Percentiles rank a stretch among this genome's conserved stretches.
phyloP scores from a whole-genome alignment of 2,329 filamentous ascomycete genomes.

The Epicoccum sorghinum region DNA sequence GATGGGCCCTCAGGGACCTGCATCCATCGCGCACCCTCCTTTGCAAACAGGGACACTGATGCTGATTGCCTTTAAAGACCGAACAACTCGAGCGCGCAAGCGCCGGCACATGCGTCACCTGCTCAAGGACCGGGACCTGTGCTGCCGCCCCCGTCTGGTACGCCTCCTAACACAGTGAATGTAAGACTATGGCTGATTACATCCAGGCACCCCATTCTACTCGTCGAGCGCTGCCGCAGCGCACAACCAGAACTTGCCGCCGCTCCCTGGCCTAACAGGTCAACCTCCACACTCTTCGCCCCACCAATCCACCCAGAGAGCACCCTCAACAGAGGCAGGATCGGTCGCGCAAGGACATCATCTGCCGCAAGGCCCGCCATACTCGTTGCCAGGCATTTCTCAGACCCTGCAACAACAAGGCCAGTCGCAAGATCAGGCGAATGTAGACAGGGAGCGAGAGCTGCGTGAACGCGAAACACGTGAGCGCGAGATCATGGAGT shows the following conservation, averaged over 20 bases:
- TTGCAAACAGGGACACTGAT: constrained; percentile 28
- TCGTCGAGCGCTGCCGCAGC: constrained; percentile 44
- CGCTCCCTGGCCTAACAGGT: constrained; percentile 51
- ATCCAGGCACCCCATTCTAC: constrained; percentile 47
- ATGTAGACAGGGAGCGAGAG: constrained; percentile 54
- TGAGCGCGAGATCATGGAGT: constrained; percentile 63
- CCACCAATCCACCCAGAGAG: constrained; percentile 44
- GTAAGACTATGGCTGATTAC: constrained; percentile 23
- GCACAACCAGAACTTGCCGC: constrained; percentile 53
- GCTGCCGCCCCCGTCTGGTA: constrained; percentile 50
- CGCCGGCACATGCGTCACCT: constrained; percentile 42
- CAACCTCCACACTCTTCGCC: constrained; percentile 53
- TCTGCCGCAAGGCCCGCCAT: constrained; percentile 47
- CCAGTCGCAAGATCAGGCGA: constrained; percentile 42
- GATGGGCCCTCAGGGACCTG: constrained; percentile 24
- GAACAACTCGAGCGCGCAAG: constrained; percentile 41
- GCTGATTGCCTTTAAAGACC: constrained; percentile 27
- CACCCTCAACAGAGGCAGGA: constrained; percentile 46
- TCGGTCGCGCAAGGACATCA: constrained; percentile 41
- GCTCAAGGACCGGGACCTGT: constrained; percentile 46
- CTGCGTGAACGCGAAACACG: constrained; percentile 50
- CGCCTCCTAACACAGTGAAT: constrained; percentile 19
- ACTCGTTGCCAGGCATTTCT: constrained; percentile 53
- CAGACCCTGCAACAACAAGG: constrained; percentile 49
- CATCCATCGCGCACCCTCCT: constrained; percentile 19